Percentiles rank a stretch among this genome's conserved stretches.
Conservation (phyloP, 2,329 filamentous ascomycete species). For the Aspergillus piperis region DNA sequence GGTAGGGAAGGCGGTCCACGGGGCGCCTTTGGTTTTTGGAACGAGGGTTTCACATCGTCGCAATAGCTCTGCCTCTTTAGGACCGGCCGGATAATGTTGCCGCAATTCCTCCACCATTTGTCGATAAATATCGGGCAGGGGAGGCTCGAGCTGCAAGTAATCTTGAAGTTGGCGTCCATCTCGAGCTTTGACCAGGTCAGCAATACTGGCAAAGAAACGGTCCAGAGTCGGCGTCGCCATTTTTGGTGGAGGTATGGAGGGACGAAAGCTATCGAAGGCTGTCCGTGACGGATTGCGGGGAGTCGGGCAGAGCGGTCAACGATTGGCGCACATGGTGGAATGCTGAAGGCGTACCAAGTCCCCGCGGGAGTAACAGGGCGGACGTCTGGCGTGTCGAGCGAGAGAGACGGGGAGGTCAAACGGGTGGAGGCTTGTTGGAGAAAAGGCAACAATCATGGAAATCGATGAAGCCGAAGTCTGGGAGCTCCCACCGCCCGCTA, state of each 20-base stretch:
- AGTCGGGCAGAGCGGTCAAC: background rate
- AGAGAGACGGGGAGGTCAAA: background rate
- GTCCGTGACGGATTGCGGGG: conserved; percentile 6
- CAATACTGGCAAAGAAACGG: conserved; percentile 68
- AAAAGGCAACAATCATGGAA: background rate
- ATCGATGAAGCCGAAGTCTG: background rate
- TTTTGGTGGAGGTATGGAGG: background rate
- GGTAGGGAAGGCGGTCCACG: conserved; percentile 74
- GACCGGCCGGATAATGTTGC: conserved; percentile 54
- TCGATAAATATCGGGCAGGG: conserved; percentile 66
- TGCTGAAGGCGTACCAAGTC: background rate
- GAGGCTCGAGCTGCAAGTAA: conserved; percentile 75
- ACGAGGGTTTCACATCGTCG: conserved; percentile 64
- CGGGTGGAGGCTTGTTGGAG: background rate
- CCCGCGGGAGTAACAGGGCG: background rate
- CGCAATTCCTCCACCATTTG: conserved; percentile 69
- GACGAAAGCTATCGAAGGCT: background rate
- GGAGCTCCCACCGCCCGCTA: background rate
- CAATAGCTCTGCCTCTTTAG: conserved; percentile 57
- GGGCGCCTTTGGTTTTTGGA: conserved; percentile 64
- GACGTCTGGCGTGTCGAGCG: background rate
- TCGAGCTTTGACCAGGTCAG: conserved; percentile 61
- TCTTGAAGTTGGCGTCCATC: conserved; percentile 67
- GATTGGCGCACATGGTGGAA: conserved; percentile 1
- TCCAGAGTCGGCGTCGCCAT: conserved; percentile 63